Percentiles rank a stretch among this genome's conserved stretches.
Evolutionary conservation across 805 yeast genomes (phyloP).

Genomic region (Kodamaea fukazawae): DNA sequence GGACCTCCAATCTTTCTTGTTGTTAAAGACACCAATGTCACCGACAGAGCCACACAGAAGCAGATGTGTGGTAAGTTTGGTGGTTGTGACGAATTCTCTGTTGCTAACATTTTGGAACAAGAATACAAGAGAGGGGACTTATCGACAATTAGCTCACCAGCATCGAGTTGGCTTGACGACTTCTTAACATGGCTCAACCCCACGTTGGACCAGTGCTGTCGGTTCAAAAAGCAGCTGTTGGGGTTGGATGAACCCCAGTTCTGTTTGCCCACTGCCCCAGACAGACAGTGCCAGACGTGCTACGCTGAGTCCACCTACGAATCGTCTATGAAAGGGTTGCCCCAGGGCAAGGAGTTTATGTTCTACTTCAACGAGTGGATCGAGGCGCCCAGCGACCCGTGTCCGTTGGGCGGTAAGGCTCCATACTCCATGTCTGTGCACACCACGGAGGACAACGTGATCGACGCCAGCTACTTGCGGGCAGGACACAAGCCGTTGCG

Average conservation of each 20-base stretch:
- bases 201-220: slow-evolving; percentile 79
- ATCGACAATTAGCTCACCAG: slow-evolving; percentile 75
- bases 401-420: slow-evolving; percentile 95
- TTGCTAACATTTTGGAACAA: slow-evolving; percentile 79
- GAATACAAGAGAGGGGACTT: slow-evolving; percentile 66
- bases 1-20: slow-evolving; percentile 95
- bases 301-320: slow-evolving; percentile 63
- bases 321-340: slow-evolving; percentile 78
- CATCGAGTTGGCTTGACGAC: slow-evolving; percentile 93
- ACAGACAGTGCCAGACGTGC: slow-evolving; percentile 73
- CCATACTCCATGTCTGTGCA: slow-evolving; percentile 69
- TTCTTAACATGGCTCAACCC: slow-evolving; percentile 87
- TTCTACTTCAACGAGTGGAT: slow-evolving; percentile 79
- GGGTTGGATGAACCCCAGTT: slow-evolving; percentile 36
- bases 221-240: slow-evolving; percentile 52
- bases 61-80: slow-evolving; percentile 84
- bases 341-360: slow-evolving; percentile 68
- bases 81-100: slow-evolving; percentile 73
- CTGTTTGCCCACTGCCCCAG: slow-evolving; percentile 65
- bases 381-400: slow-evolving; percentile 76
- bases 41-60: slow-evolving; percentile 61
- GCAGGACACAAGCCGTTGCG: slow-evolving; percentile 75
- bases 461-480: slow-evolving; percentile 68
- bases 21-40: slow-evolving; percentile 64
- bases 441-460: slow-evolving; percentile 35